phyloP scores from a whole-genome alignment of 2,329 filamentous ascomycete genomes.

The Blastomyces percursus region DNA sequence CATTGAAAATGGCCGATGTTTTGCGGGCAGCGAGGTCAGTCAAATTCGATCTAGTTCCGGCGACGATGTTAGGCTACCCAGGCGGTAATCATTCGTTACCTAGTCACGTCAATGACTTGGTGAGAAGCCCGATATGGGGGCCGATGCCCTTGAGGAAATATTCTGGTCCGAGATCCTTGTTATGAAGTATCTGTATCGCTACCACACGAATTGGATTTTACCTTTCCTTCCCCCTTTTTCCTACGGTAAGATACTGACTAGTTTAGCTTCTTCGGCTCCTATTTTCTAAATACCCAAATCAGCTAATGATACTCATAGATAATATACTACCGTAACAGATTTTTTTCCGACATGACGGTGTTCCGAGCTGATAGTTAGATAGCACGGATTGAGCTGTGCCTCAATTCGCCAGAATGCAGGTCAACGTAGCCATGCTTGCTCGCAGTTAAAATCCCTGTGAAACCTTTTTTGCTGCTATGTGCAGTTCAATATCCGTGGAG shows the following conservation, averaged over 20 bases:
- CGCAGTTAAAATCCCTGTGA: no score
- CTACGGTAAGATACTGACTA: no score
- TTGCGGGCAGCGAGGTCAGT: neutral
- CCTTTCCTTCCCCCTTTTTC: neutral
- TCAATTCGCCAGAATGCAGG: no score
- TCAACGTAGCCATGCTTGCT: no score
- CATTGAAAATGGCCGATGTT: neutral
- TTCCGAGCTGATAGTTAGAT: no score
- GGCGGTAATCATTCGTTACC: neutral
- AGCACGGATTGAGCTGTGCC: no score
- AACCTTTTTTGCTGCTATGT: no score
- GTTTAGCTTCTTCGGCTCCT: slow-evolving; percentile 44
- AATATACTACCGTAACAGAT: no score
- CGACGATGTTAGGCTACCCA: neutral
- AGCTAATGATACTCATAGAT: no score
- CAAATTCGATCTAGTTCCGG: neutral
- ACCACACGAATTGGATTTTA: neutral
- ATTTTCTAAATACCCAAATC: no score
- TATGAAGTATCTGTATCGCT: neutral
- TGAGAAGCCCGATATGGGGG: neutral
- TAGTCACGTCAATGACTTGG: neutral
- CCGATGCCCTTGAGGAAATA: neutral
- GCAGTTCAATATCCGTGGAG: no score
- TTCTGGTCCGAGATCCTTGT: neutral
- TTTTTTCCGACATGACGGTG: no score